Conservation (phyloP, 2,329 filamentous ascomycete genomes). For the Cordyceps pruinosa region DNA sequence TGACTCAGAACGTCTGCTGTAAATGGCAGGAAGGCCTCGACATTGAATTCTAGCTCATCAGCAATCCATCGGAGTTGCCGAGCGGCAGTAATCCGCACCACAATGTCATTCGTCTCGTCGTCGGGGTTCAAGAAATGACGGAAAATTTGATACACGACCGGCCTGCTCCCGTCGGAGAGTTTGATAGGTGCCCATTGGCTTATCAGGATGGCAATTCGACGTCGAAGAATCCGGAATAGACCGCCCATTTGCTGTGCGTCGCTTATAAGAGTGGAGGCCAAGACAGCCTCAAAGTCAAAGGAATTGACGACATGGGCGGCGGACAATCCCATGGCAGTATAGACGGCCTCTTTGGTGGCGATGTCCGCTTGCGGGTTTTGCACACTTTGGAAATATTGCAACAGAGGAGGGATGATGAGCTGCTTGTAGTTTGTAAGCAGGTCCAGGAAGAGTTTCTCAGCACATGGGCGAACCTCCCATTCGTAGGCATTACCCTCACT, state of each 20-base stretch:
- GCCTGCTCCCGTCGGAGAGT: conserved; percentile 58
- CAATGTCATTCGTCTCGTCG: conserved; percentile 78
- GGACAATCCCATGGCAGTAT: conserved; percentile 84
- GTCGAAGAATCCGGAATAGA: conserved; percentile 72
- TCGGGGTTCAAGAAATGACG: conserved; percentile 73
- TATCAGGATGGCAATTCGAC: conserved; percentile 81
- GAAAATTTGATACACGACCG: conserved; percentile 81
- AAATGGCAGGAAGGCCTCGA: conserved; percentile 68
- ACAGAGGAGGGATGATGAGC: conserved; percentile 68
- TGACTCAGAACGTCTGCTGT: conserved; percentile 65
- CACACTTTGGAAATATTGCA: conserved; percentile 76
- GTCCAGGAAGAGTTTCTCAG: conserved; percentile 90
- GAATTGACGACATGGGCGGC: conserved; percentile 65
- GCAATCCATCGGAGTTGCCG: conserved; percentile 74
- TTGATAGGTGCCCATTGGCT: conserved; percentile 85
- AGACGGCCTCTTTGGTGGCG: conserved; percentile 86
- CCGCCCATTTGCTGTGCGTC: conserved; percentile 63
- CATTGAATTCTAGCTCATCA: conserved; percentile 76
- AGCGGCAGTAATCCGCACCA: conserved; percentile 86
- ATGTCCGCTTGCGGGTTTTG: conserved; percentile 61
- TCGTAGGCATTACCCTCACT: conserved; percentile 81
- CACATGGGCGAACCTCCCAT: conserved; percentile 84
- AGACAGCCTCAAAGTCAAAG: conserved; percentile 77
- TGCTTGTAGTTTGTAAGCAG: conserved; percentile 84
- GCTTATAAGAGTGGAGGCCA: conserved; percentile 65